phyloP scores from a whole-genome alignment of 257 asterid genomes.

The Solanum pinnatisectum region DNA sequence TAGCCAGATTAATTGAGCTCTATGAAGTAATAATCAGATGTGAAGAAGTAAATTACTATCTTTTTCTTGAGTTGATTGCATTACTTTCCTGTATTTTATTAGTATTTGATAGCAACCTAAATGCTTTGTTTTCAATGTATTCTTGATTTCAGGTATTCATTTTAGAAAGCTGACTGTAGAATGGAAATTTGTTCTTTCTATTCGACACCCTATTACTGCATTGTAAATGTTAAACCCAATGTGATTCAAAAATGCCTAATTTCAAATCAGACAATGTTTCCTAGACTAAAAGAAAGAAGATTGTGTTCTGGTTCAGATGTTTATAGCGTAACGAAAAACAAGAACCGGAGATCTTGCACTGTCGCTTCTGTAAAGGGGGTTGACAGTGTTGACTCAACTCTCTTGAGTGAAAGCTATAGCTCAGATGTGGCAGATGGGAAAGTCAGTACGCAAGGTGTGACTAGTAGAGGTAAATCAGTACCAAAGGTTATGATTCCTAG shows the following conservation, averaged over 20 bases:
- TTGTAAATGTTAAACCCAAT: constrained; percentile 18
- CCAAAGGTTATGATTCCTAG: constrained; percentile 72
- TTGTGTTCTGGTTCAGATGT: constrained; percentile 11
- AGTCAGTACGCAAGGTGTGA: constrained; percentile 13
- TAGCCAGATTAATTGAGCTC: not conserved
- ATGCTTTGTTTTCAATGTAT: not conserved
- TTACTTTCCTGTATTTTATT: not conserved
- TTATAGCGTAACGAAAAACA: constrained; percentile 17
- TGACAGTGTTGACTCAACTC: constrained; percentile 27
- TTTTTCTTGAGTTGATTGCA: not conserved
- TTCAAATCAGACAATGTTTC: constrained; percentile 13
- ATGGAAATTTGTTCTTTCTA: constrained; percentile 61
- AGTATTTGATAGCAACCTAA: not conserved
- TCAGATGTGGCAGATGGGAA: constrained; percentile 47
- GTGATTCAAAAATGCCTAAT: constrained; percentile 12
- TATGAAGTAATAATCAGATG: not conserved
- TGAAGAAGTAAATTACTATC: not conserved
- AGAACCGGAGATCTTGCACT: constrained; percentile 3
- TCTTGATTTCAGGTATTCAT: constrained; percentile 13
- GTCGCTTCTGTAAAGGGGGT: constrained; percentile 21
- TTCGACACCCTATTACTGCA: constrained; percentile 19
- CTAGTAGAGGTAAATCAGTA: constrained; percentile 23
- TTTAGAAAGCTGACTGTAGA: constrained; percentile 22
- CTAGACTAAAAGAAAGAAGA: constrained; percentile 13
- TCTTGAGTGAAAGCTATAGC: constrained; percentile 26